Evolutionary conservation across 352 stramenopile species (phyloP).

Genomic region (Phytophthora pluvialis): DNA sequence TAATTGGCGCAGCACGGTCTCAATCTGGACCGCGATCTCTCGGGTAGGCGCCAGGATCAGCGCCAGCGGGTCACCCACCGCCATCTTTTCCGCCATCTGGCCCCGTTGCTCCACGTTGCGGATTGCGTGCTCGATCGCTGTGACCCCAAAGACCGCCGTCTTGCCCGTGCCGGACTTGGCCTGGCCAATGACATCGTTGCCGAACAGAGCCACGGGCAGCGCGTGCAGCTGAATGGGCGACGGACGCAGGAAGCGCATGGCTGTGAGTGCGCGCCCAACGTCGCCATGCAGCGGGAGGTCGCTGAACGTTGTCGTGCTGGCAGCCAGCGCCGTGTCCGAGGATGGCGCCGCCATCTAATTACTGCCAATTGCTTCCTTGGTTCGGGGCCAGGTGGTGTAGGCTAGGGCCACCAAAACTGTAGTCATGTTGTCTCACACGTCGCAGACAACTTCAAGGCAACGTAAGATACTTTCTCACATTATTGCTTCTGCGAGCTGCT

Average conservation of each 20-base stretch:
- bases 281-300: constrained; percentile 68
- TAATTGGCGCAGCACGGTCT: constrained; percentile 65
- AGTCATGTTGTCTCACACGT: constrained; percentile 33
- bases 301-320: constrained; percentile 49
- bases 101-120: constrained; percentile 26
- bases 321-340: constrained; percentile 22
- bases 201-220: constrained; percentile 77
- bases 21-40: constrained; percentile 83
- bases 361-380: background rate
- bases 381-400: constrained; percentile 1
- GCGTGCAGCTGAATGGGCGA: constrained; percentile 78
- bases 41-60: constrained; percentile 80
- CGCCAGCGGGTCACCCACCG: constrained; percentile 39
- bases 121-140: constrained; percentile 72
- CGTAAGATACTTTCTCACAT: constrained; percentile 7
- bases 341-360: constrained; percentile 6
- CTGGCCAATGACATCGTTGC: constrained; percentile 82
- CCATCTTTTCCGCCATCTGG: background rate
- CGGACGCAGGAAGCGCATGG: constrained; percentile 61
- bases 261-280: constrained; percentile 51
- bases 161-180: constrained; percentile 88
- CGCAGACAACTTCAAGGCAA: constrained; percentile 29
- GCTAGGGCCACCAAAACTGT: constrained; percentile 26
- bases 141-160: constrained; percentile 76
- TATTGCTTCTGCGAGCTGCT: constrained; percentile 13